Percentiles rank a stretch among this genome's conserved stretches.
phyloP scores from a whole-genome alignment of 495 filamentous ascomycete species.

The Xylaria longipes region DNA sequence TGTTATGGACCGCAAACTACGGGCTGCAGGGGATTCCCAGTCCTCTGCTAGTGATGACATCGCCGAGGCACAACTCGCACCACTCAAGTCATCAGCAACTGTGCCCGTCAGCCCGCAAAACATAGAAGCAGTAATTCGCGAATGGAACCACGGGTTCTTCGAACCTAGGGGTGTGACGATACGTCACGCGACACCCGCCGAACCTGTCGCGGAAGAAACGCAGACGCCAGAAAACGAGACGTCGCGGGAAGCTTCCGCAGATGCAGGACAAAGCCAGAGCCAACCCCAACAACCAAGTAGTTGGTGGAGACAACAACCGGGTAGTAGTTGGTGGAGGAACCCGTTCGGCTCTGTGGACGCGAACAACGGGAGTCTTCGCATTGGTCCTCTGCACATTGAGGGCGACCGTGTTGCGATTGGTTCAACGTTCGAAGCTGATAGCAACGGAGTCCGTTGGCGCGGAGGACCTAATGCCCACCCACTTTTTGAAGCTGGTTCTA shows the following conservation, averaged over 20 bases:
- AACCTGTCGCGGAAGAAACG: background rate
- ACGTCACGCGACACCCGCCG: background rate
- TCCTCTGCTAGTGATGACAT: constrained; percentile 32
- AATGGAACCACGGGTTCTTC: constrained; percentile 62
- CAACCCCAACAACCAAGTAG: constrained; percentile 14
- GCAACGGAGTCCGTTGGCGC: constrained; percentile 47
- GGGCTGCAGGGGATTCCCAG: constrained; percentile 35
- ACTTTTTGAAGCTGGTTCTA: constrained; percentile 15
- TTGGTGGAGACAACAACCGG: constrained; percentile 11
- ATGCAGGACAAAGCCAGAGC: constrained; percentile 10
- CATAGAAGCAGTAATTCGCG: constrained; percentile 45
- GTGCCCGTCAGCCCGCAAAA: constrained; percentile 24
- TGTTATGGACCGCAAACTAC: constrained; percentile 46
- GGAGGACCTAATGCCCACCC: constrained; percentile 10
- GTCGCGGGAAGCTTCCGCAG: constrained; percentile 8
- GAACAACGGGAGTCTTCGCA: constrained; percentile 29
- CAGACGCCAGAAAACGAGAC: background rate
- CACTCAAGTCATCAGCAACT: constrained; percentile 31
- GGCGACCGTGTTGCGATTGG: constrained; percentile 49
- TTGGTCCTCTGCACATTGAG: constrained; percentile 46
- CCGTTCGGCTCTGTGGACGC: constrained; percentile 32
- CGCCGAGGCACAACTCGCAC: constrained; percentile 46
- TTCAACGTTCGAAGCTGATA: constrained; percentile 46
- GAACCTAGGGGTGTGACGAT: constrained; percentile 44
- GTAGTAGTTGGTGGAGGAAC: constrained; percentile 34